Evolutionary conservation across 106 monocot species (phyloP), one percentile per base, ranked within the genome.

Genomic region (Dendrobium catenatum): DNA sequence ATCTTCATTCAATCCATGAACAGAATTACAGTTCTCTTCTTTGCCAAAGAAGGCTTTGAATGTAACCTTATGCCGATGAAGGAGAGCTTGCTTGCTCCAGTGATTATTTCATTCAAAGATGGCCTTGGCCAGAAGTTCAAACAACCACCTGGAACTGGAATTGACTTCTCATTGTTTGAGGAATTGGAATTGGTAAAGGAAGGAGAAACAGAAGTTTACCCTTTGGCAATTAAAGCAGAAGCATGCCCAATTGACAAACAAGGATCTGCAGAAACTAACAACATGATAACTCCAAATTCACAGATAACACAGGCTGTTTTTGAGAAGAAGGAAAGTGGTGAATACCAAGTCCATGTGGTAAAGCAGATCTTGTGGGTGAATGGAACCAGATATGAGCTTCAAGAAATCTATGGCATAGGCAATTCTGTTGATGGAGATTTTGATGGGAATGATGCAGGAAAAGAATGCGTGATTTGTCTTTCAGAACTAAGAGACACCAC

Each of bases 401-500:
- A 93, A 56, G 90, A 93, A 47, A 93, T 93, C 20, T 93, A 89
- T 79, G 90, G 90, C 15, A 87, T 93, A 26, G 90, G 89, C 5
- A 87, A 85, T 79, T 86, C 90, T 11, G 81, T 85, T 78, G 93
- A 88, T 4, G 68, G 78, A 24, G 83, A 90, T 41, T 80, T 85
- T 78, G 88, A 90, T 79, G 88, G 77, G 27, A 86, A 89, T 80
- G 90, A 93, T 84, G 81, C 87, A 9, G 90, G 84, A 8, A 93
- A 90, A 79, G 93, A 93, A 79, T 93, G 93, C 61, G 90, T 93
- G 5, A 89, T 93, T 76, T 93, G 93, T 24, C 82, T 93, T 15
- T 89, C 87, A 37, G 93, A 93, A 79, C 88, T 88, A 70, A 81
- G 90, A 41, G 90, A 93, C 79, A 90, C 93, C 7, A 83, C 93